Base-by-base conservation (phyloP, 2,329 filamentous ascomycete species). In the Microsporum canis region DNA sequence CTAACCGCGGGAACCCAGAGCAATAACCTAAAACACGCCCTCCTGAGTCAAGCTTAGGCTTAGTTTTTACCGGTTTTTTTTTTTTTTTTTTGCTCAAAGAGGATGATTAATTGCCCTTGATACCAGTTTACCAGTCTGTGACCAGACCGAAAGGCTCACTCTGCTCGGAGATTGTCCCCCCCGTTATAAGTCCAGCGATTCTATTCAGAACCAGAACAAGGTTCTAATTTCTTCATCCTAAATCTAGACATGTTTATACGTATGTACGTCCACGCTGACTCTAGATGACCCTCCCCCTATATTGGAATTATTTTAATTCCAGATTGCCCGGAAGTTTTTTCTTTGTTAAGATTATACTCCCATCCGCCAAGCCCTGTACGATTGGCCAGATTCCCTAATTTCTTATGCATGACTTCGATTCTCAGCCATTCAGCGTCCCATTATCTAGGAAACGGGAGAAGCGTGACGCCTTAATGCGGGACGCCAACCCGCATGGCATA, bases 141-240 rank as follows among this genome's bases (percentile, higher is more conserved):
- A 12, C 34, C 17, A 6, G 17, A 8, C 36, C 14, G 10, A n/a
- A 29, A 57, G 36, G 6, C 39, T 57, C 34, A 23, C 5, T 10
- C 27, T 17, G n/a, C 34, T 57, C 55, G 55, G 55, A 57, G 55
- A 57, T 57, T 57, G 55, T 43, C 55, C 55, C 1, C 17, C 38
- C 55, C 55, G 36, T 6, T 57, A 57, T 41, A 43, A 34, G 2
- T 34, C 31, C 36, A 23, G 4, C 7, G 55, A 57, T 57, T 57
- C 55, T 29, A 57, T 57, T 57, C 55, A 57, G 36, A 57, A 57
- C 55, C 55, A 36, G 55, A 43, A 57, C 55, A 57, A 57, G 55
- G 55, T 31, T 57, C 36, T 57, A 17, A 57, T 31, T 27, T 57
- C 23, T 57, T 57, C 39, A 43, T 57, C 6, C 38, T 29, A 29